These are phyloP conservation scores for Lactarius sp. DNA, from an alignment of 768 basidiomycete species.

Conservation along the genomic window DNA sequence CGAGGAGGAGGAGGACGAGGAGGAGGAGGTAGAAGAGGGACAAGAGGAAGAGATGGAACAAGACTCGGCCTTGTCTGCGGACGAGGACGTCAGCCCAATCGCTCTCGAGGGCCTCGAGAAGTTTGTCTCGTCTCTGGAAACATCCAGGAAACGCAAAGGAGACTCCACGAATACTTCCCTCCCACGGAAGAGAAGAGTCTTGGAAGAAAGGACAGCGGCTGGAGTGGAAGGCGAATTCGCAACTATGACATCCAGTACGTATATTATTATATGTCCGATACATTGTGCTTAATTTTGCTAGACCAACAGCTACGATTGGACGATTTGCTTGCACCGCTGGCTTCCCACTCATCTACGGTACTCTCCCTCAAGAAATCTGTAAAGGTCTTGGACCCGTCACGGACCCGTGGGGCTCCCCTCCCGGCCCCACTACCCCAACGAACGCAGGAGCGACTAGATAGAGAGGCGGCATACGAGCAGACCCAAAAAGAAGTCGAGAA, in stretches of 20 bases:
- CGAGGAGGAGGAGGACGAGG: constrained; percentile 31
- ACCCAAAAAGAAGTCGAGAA: constrained; percentile 91
- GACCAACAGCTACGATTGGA: constrained; percentile 63
- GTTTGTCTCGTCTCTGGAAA: constrained; percentile 66
- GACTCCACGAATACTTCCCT: neutral
- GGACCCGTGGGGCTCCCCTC: constrained; percentile 52
- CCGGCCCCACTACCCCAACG: constrained; percentile 83
- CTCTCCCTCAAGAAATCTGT: constrained; percentile 65
- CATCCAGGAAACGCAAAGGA: constrained; percentile 64
- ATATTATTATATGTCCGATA: neutral
- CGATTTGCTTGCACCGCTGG: constrained; percentile 72
- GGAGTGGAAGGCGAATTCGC: constrained; percentile 25
- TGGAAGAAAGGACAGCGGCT: constrained; percentile 20
- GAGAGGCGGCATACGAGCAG: constrained; percentile 91
- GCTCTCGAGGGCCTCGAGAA: constrained; percentile 65
- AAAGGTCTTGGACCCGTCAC: constrained; percentile 51
- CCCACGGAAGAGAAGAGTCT: constrained; percentile 20
- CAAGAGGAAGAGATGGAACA: constrained; percentile 47
- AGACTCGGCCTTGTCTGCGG: constrained; percentile 40
- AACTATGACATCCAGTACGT: constrained; percentile 15
- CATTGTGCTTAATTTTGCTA: constrained; percentile 10
- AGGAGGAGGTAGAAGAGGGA: constrained; percentile 32
- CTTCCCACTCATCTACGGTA: constrained; percentile 53
- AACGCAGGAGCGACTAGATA: constrained; percentile 83
- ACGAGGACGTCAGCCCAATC: constrained; percentile 48